These are phyloP conservation scores for Pleurotus giganteus DNA, from an alignment of 768 basidiomycete genomes.

Conservation along the genomic window DNA sequence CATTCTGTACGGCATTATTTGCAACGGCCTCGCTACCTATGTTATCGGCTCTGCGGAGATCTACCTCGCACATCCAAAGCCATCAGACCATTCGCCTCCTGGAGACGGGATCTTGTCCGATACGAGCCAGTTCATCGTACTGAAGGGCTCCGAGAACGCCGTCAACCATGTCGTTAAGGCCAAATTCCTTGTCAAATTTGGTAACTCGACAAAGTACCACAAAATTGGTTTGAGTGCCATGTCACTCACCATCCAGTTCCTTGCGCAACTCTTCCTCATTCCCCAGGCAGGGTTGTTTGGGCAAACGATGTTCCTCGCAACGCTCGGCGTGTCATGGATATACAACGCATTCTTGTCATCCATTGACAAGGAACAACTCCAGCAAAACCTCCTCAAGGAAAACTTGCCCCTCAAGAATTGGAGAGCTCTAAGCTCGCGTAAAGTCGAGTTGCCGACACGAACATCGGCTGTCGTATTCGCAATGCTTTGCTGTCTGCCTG, in stretches of 20 bases:
- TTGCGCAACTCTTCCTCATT: constrained; percentile 32
- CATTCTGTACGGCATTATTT: constrained; percentile 31
- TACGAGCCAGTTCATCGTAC: constrained; percentile 17
- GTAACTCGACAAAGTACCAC: constrained; percentile 15
- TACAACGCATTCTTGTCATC: constrained; percentile 26
- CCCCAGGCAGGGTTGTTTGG: constrained; percentile 31
- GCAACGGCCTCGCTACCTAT: constrained; percentile 26
- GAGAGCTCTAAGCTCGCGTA: background rate
- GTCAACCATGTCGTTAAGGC: constrained; percentile 25
- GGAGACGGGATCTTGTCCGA: constrained; percentile 27
- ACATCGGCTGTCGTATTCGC: constrained; percentile 9
- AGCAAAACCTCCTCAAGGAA: constrained; percentile 1
- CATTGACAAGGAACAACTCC: constrained; percentile 10
- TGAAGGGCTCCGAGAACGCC: constrained; percentile 22
- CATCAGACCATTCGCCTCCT: constrained; percentile 17
- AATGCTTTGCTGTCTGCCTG: background rate
- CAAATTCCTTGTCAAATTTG: constrained; percentile 20
- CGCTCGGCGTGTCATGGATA: constrained; percentile 27
- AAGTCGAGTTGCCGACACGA: constrained; percentile 8
- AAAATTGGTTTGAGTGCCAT: constrained; percentile 24
- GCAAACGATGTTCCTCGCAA: constrained; percentile 28
- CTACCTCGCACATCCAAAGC: constrained; percentile 15
- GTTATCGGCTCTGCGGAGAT: constrained; percentile 28
- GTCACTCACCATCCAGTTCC: constrained; percentile 27
- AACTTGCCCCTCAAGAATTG: constrained; percentile 1